phyloP scores from a whole-genome alignment of 2,329 filamentous ascomycete genomes.

The Iodosphaeria phyllophila region DNA sequence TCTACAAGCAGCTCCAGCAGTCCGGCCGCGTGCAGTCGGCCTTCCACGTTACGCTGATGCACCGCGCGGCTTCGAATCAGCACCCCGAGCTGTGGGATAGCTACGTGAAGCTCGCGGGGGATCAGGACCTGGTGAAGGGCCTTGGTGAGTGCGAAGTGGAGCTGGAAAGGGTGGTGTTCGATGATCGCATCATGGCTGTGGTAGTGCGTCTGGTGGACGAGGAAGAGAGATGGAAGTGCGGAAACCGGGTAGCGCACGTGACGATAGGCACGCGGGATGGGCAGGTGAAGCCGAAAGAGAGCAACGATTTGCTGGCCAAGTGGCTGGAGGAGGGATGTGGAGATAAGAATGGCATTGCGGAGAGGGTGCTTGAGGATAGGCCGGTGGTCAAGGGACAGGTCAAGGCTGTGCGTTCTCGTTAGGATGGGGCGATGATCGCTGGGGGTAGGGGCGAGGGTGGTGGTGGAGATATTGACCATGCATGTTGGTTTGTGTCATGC shows the following conservation, averaged over 20 bases:
- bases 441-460: background rate
- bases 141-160: slow-evolving; percentile 47
- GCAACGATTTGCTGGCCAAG: slow-evolving; percentile 60
- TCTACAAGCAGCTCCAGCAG: slow-evolving; percentile 61
- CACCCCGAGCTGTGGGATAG: slow-evolving; percentile 57
- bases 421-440: slow-evolving; percentile 8
- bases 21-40: slow-evolving; percentile 58
- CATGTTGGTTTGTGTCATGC: too few relatives aligned
- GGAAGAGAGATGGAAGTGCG: slow-evolving; percentile 41
- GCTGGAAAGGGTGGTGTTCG: slow-evolving; percentile 60
- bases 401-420: slow-evolving; percentile 28
- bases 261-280: slow-evolving; percentile 68
- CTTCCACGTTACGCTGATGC: slow-evolving; percentile 91
- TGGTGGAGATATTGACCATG: background rate
- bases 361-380: slow-evolving; percentile 29
- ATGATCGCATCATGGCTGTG: slow-evolving; percentile 77
- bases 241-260: slow-evolving; percentile 68
- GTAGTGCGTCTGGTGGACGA: slow-evolving; percentile 55
- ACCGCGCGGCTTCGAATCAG: slow-evolving; percentile 44
- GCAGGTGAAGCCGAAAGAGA: slow-evolving; percentile 78
- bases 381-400: slow-evolving; percentile 28
- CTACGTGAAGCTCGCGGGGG: slow-evolving; percentile 37
- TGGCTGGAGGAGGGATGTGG: slow-evolving; percentile 47
- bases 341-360: slow-evolving; percentile 23
- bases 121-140: slow-evolving; percentile 16